A percentile compares a stretch with the other conserved stretches of the same genome.
These are phyloP conservation scores for Sporothrix euskadiensis DNA, from an alignment of 2,329 filamentous ascomycete species.

Conservation along the genomic window DNA sequence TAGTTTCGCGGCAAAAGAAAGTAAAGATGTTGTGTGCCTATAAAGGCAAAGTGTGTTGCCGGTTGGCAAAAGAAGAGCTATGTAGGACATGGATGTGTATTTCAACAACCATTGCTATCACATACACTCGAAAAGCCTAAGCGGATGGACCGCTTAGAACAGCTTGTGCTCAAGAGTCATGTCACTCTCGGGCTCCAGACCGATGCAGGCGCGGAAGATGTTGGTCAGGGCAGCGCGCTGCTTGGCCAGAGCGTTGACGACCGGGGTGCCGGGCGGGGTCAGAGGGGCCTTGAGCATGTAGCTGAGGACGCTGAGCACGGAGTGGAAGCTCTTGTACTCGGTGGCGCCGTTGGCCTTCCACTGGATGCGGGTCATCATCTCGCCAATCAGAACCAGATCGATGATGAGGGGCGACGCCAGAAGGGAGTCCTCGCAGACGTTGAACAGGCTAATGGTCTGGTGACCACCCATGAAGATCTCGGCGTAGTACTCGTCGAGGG, in stretches of 20 bases:
- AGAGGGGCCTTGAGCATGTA: constrained; percentile 98
- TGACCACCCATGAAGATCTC: constrained; percentile 99
- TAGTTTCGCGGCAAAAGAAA: neutral
- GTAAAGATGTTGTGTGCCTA: neutral
- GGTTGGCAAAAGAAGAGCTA: neutral
- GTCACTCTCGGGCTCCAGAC: constrained; percentile 94
- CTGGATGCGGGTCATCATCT: constrained; percentile 98
- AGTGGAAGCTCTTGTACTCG: constrained; percentile 94
- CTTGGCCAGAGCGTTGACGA: constrained; percentile 93
- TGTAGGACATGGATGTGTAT: neutral
- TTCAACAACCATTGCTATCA: neutral
- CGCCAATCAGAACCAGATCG: constrained; percentile 85
- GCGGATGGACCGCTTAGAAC: constrained; percentile 56
- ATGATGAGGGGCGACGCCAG: constrained; percentile 96
- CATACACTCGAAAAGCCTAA: neutral
- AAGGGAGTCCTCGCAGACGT: constrained; percentile 97
- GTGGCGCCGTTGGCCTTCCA: constrained; percentile 69
- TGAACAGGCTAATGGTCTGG: constrained; percentile 97
- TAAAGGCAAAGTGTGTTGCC: neutral
- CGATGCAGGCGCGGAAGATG: constrained; percentile 97
- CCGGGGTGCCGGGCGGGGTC: constrained; percentile 90
- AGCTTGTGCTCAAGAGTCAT: constrained; percentile 99
- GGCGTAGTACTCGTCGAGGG: constrained; percentile 97
- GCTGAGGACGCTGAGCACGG: constrained; percentile 92
- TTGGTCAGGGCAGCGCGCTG: constrained; percentile 93